Evolutionary conservation across 495 filamentous ascomycete species (phyloP).

Genomic region (Thermothielavioides terrestris): DNA sequence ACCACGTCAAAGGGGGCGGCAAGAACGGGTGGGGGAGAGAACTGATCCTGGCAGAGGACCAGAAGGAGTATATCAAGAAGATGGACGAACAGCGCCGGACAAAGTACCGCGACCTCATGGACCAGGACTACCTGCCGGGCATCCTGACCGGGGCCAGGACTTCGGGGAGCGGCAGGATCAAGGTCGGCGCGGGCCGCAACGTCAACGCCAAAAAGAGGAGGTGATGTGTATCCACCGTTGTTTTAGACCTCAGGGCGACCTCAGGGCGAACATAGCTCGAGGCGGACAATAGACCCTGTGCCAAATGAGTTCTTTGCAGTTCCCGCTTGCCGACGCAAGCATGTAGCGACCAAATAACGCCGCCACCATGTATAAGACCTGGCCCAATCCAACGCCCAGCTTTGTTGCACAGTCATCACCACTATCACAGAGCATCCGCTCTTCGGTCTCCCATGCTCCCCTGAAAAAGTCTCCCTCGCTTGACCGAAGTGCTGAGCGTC

Average conservation of each 20-base stretch:
- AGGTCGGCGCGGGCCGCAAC: constrained; percentile 77
- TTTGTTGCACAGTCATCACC: background rate
- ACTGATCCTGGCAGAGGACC: constrained; percentile 85
- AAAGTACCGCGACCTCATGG: constrained; percentile 80
- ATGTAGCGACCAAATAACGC: constrained; percentile 6
- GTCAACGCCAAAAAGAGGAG: constrained; percentile 64
- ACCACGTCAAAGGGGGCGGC: constrained; percentile 58
- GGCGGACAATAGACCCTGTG: background rate
- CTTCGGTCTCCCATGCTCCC: too few relatives aligned
- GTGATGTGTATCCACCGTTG: constrained; percentile 5
- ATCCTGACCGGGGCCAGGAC: constrained; percentile 75
- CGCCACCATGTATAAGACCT: background rate
- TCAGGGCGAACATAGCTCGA: background rate
- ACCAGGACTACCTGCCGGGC: constrained; percentile 81
- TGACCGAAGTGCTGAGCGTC: too few relatives aligned
- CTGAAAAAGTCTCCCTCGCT: too few relatives aligned
- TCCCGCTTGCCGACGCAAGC: background rate
- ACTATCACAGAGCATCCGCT: too few relatives aligned
- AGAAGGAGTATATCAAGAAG: constrained; percentile 79
- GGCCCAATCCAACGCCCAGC: constrained; percentile 10
- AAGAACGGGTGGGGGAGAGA: constrained; percentile 76
- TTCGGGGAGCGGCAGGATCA: constrained; percentile 54
- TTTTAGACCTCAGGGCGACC: too few relatives aligned
- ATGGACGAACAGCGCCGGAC: constrained; percentile 52
- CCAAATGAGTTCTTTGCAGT: background rate